Evolutionary conservation across 768 basidiomycete genomes (phyloP).

Genomic region (Kwoniella dendrophila): DNA sequence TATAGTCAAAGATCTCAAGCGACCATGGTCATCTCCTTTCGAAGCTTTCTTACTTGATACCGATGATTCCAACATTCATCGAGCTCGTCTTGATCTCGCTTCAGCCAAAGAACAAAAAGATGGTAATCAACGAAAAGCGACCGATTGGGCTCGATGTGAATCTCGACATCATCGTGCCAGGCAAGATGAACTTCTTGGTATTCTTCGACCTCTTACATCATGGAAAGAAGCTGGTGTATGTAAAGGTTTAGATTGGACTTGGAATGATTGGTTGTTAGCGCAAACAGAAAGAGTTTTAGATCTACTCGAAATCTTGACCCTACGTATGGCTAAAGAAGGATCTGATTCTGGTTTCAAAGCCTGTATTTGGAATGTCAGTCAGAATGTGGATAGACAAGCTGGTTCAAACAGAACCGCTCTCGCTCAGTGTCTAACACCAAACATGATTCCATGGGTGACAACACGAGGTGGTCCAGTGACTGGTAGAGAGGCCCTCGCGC

Average conservation of each 20-base stretch:
- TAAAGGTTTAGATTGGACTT: slow-evolving; percentile 82
- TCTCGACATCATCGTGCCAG: slow-evolving; percentile 86
- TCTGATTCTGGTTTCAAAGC: slow-evolving; percentile 87
- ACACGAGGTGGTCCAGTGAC: slow-evolving; percentile 95
- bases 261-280: slow-evolving; percentile 89
- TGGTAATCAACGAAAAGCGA: slow-evolving; percentile 67
- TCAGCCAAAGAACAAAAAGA: slow-evolving; percentile 44
- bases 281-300: slow-evolving; percentile 97
- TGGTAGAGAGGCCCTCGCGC: slow-evolving; percentile 84
- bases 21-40: slow-evolving; percentile 83
- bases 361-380: slow-evolving; percentile 94
- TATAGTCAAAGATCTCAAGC: slow-evolving; percentile 63
- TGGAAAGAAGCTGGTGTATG: slow-evolving; percentile 89
- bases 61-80: slow-evolving; percentile 88
- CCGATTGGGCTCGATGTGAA: slow-evolving; percentile 89
- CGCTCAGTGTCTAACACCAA: slow-evolving; percentile 88
- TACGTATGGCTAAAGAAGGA: slow-evolving; percentile 77
- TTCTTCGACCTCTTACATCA: slow-evolving; percentile 80
- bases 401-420: slow-evolving; percentile 79
- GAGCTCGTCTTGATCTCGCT: slow-evolving; percentile 78
- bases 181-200: slow-evolving; percentile 77
- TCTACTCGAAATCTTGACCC: slow-evolving; percentile 84
- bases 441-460: slow-evolving; percentile 95
- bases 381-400: slow-evolving; percentile 91
- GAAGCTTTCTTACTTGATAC: slow-evolving; percentile 89